Base-by-base conservation (phyloP, 2,329 filamentous ascomycete genomes). In the Metarhizium sp. region DNA sequence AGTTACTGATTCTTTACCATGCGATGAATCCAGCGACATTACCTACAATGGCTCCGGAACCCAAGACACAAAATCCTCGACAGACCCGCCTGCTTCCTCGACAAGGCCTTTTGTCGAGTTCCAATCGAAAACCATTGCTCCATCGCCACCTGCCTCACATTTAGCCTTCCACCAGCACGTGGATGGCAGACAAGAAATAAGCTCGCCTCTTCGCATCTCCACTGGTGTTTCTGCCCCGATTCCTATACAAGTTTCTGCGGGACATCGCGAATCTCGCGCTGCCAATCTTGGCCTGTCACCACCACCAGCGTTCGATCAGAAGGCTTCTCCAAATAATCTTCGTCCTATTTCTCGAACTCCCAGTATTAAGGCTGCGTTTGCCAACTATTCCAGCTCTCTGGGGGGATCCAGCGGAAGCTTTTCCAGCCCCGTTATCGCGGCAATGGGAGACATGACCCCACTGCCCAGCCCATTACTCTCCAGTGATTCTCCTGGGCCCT, bases 361-460 rank as follows among this genome's bases (percentile, higher is more conserved):
- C 2, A 86, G 82, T 64, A 68, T 85, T 58, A 84, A 84, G 63
- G 75, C 79, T n/a, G 73, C 77, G 50, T 68, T 82, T 18, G 69
- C 73, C 48, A 75, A 73, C 63, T 73, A 73, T 58, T 72, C 82
- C 38, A 75, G 78, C 46, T 68, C 74, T 32, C 66, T 69, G 16
- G 84, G 80, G 42, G 76, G 83, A 2, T 78, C 86, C 13, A 86
- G 80, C 63, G 90, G 87, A 3, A 74, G 79, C 34, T 77, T 87
- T n/a, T 81, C 87, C 6, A 91, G 87, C 55, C 88, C 88, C 3
- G 80, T 88, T 60, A 81, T 91, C 54, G 80, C 84, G 57, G 87
- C 87, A 49, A 86, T 91, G 82, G 84, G 85, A 58, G 86, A 90
- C 67, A 74, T 94, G 59, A 92, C 89, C 3, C 88, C 88, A 55